Evolutionary conservation across 768 basidiomycete genomes (phyloP).

Genomic region (Pleurotus citrinopileatus): DNA sequence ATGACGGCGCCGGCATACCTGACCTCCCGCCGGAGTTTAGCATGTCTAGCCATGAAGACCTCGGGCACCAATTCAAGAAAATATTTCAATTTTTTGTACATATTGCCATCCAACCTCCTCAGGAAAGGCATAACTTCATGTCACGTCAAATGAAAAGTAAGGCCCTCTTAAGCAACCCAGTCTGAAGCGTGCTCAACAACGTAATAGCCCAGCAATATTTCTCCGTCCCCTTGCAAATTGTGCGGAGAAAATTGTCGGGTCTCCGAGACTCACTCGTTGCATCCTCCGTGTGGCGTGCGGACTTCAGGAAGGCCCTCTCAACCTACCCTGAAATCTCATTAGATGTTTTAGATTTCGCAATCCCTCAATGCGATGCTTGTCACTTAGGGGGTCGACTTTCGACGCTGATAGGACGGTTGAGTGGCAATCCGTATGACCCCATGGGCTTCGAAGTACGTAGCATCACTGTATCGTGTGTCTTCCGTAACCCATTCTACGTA

Average conservation of each 20-base stretch:
- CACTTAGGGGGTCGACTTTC: slow-evolving; percentile 70
- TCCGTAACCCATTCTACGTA: slow-evolving; percentile 9
- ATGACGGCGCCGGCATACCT: slow-evolving; percentile 43
- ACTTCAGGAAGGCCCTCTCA: slow-evolving; percentile 64
- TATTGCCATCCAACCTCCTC: slow-evolving; percentile 58
- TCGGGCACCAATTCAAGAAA: slow-evolving; percentile 80
- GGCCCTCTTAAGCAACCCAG: slow-evolving; percentile 12
- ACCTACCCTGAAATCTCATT: slow-evolving; percentile 65
- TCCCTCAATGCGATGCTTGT: slow-evolving; percentile 80
- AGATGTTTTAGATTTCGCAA: slow-evolving; percentile 46
- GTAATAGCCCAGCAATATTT: slow-evolving; percentile 67
- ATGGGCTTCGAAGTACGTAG: slow-evolving; percentile 59
- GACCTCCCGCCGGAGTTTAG: slow-evolving; percentile 78
- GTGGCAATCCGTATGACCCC: slow-evolving; percentile 69
- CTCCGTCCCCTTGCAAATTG: slow-evolving; percentile 59
- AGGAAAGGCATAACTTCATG: slow-evolving; percentile 55
- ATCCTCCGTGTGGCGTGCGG: slow-evolving; percentile 80
- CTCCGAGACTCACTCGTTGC: slow-evolving; percentile 73
- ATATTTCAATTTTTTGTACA: slow-evolving; percentile 88
- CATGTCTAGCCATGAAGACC: slow-evolving; percentile 73
- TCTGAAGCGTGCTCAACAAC: neutral
- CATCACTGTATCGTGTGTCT: neutral
- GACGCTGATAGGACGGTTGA: slow-evolving; percentile 56
- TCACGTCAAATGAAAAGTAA: slow-evolving; percentile 48
- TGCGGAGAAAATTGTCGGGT: slow-evolving; percentile 69